Evolutionary conservation across 805 yeast genomes (phyloP).

Genomic region (Candida arabinofermentans): DNA sequence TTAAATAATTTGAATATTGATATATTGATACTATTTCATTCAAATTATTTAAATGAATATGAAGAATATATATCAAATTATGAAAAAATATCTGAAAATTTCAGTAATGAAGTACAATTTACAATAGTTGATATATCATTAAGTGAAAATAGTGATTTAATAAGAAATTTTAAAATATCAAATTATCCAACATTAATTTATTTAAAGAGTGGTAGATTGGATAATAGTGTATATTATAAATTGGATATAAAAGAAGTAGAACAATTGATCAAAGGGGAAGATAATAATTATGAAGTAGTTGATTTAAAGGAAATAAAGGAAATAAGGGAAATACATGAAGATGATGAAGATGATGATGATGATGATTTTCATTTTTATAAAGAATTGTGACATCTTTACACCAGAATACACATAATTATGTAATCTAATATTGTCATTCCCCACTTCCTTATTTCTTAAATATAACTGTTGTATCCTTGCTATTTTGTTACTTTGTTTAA

Average conservation of each 20-base stretch:
- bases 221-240: too few species aligned
- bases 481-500: too few species aligned
- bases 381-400: constrained; percentile 13
- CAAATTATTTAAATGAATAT: constrained; percentile 36
- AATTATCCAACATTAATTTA: constrained; percentile 31
- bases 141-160: constrained; percentile 24
- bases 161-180: constrained; percentile 25
- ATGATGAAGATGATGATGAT: constrained; percentile 18
- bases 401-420: background rate
- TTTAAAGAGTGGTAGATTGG: constrained; percentile 17
- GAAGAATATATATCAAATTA: constrained; percentile 30
- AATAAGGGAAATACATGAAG: constrained; percentile 8
- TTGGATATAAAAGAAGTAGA: too few species aligned
- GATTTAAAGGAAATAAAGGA: constrained; percentile 24
- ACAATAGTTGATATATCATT: constrained; percentile 32
- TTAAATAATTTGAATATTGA: too few species aligned
- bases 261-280: constrained; percentile 15
- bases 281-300: constrained; percentile 25
- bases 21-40: constrained; percentile 31
- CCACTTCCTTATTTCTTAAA: background rate
- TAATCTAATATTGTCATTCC: background rate
- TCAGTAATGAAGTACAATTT: constrained; percentile 25
- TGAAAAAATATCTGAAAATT: constrained; percentile 27
- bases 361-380: constrained; percentile 17
- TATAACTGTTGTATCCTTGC: too few species aligned